Base-by-base conservation (phyloP, 1,139 yeast species). In the Arxiozyma telluris region DNA sequence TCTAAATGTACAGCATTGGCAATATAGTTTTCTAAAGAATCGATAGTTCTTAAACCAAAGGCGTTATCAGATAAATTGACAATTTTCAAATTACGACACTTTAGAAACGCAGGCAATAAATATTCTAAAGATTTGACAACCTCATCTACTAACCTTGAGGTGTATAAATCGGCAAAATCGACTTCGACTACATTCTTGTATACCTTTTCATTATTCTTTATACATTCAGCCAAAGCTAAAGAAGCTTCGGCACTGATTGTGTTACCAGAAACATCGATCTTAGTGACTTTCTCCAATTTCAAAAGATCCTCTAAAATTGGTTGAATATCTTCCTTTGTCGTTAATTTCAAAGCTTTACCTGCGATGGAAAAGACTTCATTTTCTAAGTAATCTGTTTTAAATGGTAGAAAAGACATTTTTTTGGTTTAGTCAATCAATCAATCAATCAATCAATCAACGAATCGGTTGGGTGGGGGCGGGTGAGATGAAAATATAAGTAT, bases 181-280 rank as follows among this genome's bases (percentile, higher is more conserved):
- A 90, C 81, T 63, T 84, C 89, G 59, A 74, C 74, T 51, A 85
- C 68, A 46, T 83, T 71, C 53, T 76, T 77, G 60, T 76, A 82
- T 61, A 78, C 66, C 60, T 70, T 59, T 25, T 68, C 64, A 56
- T 75, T 68, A 48, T 68, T 61, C 44, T 66, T 65, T 51, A 89
- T 71, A n/a, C 81, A 78, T 53, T 78, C 75, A 50, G 94, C 88
- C 54, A 91, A 73, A 22, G 80, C 79, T 64, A 80, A 77, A 43
- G 96, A 87, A 7, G 97, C 96, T 50, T 83, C 96, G 55, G 90
- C 83, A 54, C 98, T 97, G 59, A 90, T 82, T 47, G 98, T 91
- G 74, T 93, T 93, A 61, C 98, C 98, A 21, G 91, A 84, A 54
- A 93, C 77, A 68, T 88, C 95, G 56, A 91, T 75, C 63, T 81